phyloP scores from a whole-genome alignment of 192 early-diverging fungal species.

The Jimgerdemannia flammicorona region DNA sequence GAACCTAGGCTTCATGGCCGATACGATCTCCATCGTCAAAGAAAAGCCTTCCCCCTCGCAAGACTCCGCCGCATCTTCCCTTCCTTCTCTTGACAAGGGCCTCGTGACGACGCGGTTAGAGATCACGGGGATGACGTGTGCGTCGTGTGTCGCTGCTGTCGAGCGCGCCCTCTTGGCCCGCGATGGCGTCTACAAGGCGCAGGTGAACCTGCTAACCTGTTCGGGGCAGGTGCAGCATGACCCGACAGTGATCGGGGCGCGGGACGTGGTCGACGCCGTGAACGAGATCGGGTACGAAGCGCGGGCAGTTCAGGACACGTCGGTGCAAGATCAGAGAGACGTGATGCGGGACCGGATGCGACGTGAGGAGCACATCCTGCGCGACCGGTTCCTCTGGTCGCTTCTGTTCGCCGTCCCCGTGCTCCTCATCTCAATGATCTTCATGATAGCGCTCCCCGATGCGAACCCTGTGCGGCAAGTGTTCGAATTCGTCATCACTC shows the following conservation, averaged over 20 bases:
- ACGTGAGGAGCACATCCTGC: slow-evolving; percentile 83
- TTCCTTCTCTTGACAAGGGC: background rate
- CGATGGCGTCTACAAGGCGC: slow-evolving; percentile 50
- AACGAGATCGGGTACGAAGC: slow-evolving; percentile 67
- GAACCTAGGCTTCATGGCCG: background rate
- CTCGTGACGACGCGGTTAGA: background rate
- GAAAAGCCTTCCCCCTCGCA: background rate
- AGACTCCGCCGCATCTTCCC: background rate
- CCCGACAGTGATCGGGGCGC: slow-evolving; percentile 56
- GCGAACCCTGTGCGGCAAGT: slow-evolving; percentile 49
- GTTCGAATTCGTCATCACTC: slow-evolving; percentile 34
- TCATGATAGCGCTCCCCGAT: slow-evolving; percentile 56
- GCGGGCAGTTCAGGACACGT: slow-evolving; percentile 11
- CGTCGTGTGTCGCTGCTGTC: slow-evolving; percentile 77
- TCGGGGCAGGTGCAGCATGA: slow-evolving; percentile 71
- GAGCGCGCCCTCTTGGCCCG: slow-evolving; percentile 31
- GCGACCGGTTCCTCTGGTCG: slow-evolving; percentile 57
- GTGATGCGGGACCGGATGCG: slow-evolving; percentile 67
- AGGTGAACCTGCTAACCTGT: slow-evolving; percentile 78
- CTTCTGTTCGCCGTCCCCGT: slow-evolving; percentile 80
- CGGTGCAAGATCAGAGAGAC: slow-evolving; percentile 78
- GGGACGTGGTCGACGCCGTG: slow-evolving; percentile 77
- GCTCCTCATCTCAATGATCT: slow-evolving; percentile 72
- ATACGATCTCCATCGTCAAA: background rate
- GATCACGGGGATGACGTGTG: slow-evolving; percentile 76